phyloP scores from a whole-genome alignment of 2,329 filamentous ascomycete genomes.

The Colletotrichum sp. region DNA sequence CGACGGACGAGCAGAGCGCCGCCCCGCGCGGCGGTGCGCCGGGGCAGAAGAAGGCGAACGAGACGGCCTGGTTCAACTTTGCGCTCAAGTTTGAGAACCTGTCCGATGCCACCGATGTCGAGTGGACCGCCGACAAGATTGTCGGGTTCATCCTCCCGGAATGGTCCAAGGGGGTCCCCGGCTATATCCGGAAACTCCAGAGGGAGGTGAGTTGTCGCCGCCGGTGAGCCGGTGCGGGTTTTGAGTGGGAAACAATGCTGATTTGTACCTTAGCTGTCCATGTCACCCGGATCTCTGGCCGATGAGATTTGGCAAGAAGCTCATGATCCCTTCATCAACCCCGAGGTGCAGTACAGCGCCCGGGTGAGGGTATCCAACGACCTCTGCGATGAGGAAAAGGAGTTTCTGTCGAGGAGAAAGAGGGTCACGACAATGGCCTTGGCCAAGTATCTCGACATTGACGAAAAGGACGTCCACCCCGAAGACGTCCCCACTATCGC shows the following conservation, averaged over 20 bases:
- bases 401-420: constrained; percentile 73
- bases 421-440: constrained; percentile 73
- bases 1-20: constrained; percentile 14
- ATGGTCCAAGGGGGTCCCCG: constrained; percentile 80
- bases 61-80: constrained; percentile 54
- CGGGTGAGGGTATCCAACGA: constrained; percentile 80
- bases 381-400: constrained; percentile 82
- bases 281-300: constrained; percentile 85
- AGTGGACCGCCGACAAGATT: constrained; percentile 65
- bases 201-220: constrained; percentile 56
- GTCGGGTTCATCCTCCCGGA: constrained; percentile 77
- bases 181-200: constrained; percentile 81
- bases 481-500: constrained; percentile 94
- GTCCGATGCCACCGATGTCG: constrained; percentile 55
- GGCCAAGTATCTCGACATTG: constrained; percentile 79
- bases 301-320: constrained; percentile 95
- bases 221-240: fast-evolving
- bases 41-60: constrained; percentile 22
- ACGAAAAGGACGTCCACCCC: constrained; percentile 82
- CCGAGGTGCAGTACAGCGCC: constrained; percentile 84
- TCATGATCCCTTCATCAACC: constrained; percentile 80
- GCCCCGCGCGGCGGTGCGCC: not conserved
- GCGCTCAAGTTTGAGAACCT: constrained; percentile 55
- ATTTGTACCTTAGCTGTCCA: constrained; percentile 59
- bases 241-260: not conserved